phyloP scores from a whole-genome alignment of 345 rosid species.

The Rubroshorea leprosula region DNA sequence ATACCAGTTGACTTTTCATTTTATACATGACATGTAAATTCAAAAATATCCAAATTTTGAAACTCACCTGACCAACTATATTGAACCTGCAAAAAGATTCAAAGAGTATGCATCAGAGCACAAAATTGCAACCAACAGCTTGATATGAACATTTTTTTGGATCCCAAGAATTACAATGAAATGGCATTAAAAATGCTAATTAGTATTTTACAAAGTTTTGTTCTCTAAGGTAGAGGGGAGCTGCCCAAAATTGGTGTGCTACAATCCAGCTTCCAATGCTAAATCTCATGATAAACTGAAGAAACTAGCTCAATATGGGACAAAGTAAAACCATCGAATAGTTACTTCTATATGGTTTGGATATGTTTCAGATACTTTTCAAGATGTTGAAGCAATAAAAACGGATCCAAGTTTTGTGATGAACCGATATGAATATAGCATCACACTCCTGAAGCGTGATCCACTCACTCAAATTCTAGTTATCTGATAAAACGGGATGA shows the following conservation, averaged over 20 bases:
- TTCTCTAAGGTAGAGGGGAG: no score
- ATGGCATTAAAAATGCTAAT: no score
- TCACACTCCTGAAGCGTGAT: no score
- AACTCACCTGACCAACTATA: slow-evolving; percentile 83
- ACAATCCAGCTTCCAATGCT: background rate
- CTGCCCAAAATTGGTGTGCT: background rate
- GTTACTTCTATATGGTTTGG: no score
- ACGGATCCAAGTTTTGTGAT: background rate
- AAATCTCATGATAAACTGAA: background rate
- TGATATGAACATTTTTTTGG: no score
- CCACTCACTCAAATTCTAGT: background rate
- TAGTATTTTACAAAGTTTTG: no score
- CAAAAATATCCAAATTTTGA: slow-evolving; percentile 4
- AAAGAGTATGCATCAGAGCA: slow-evolving; percentile 22
- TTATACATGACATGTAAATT: slow-evolving; percentile 2
- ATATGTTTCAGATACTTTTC: no score
- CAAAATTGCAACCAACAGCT: no score
- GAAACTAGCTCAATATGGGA: background rate
- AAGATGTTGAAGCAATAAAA: slow-evolving; percentile 4
- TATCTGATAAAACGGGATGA: background rate
- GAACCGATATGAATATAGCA: background rate
- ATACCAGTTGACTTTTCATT: background rate
- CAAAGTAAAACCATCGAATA: no score
- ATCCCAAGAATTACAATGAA: no score
- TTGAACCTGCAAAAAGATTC: slow-evolving; percentile 71